Evolutionary conservation across 225 moss, liverwort and hornwort genomes (phyloP).

Genomic region (Rhytidiadelphus loreus): DNA sequence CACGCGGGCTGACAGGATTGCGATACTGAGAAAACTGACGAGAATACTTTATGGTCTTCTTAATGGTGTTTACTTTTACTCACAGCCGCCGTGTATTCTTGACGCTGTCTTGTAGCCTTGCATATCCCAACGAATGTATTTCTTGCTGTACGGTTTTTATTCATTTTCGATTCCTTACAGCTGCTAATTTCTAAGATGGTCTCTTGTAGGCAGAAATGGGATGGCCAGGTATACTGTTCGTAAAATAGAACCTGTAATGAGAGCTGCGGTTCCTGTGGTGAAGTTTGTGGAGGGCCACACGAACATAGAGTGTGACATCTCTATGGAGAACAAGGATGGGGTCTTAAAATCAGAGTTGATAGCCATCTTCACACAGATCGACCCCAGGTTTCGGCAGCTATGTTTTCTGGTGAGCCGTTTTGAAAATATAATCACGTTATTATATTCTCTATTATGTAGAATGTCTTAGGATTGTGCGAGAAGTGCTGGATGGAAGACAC

Average conservation of each 20-base stretch:
- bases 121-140: not conserved
- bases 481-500: not conserved
- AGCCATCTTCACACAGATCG: conserved; percentile 68
- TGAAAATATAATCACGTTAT: not conserved
- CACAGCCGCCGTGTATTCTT: not conserved
- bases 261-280: conserved; percentile 94
- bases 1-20: conserved; percentile 55
- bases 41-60: conserved; percentile 67
- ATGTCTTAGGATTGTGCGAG: not conserved
- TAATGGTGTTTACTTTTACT: conserved; percentile 34
- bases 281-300: conserved; percentile 83
- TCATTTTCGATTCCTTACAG: not conserved
- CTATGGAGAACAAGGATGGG: conserved; percentile 92
- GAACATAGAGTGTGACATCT: conserved; percentile 94
- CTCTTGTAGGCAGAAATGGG: conserved; percentile 34
- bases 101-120: not conserved
- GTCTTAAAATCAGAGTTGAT: conserved; percentile 78
- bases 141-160: not conserved
- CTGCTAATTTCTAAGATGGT: conserved; percentile 1
- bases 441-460: not conserved
- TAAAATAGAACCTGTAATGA: conserved; percentile 78
- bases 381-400: conserved; percentile 75
- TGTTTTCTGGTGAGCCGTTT: conserved; percentile 76
- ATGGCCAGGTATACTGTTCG: conserved; percentile 45
- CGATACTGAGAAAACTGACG: conserved; percentile 63